Evolutionary conservation across 148 eudicot genomes (phyloP).

Genomic region (Rhododendron simsii): DNA sequence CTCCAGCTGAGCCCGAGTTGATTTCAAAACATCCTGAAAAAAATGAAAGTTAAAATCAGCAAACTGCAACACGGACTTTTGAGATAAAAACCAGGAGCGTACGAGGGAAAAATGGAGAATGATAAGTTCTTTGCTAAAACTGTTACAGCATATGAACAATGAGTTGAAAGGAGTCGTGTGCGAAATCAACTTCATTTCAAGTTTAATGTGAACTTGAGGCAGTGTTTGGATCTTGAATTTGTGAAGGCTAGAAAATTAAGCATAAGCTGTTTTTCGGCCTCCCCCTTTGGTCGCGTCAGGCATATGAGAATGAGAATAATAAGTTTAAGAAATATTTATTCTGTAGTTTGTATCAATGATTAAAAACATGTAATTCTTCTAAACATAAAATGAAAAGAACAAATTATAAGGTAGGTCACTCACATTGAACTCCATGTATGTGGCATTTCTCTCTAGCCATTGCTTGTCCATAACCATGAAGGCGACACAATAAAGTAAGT

Average conservation of each 20-base stretch:
- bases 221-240: neutral
- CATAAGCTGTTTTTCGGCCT: neutral
- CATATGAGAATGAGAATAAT: neutral
- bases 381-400: neutral
- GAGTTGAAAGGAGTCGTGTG: neutral
- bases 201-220: neutral
- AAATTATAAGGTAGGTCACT: constrained; percentile 15
- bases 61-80: neutral
- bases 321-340: neutral
- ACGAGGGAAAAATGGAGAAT: neutral
- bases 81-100: neutral
- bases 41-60: neutral
- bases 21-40: constrained; percentile 57
- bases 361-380: neutral
- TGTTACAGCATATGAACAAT: neutral
- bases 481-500: constrained; percentile 78
- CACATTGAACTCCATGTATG: constrained; percentile 89
- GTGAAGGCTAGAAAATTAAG: neutral
- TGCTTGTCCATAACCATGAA: constrained; percentile 79
- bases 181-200: neutral
- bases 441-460: constrained; percentile 73
- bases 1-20: constrained; percentile 67
- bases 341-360: neutral
- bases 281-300: neutral
- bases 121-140: neutral